Evolutionary conservation across 1,284 basidiomycete genomes (phyloP), one percentile per base, ranked within the genome.

Genomic region (Trametes polyzona): DNA sequence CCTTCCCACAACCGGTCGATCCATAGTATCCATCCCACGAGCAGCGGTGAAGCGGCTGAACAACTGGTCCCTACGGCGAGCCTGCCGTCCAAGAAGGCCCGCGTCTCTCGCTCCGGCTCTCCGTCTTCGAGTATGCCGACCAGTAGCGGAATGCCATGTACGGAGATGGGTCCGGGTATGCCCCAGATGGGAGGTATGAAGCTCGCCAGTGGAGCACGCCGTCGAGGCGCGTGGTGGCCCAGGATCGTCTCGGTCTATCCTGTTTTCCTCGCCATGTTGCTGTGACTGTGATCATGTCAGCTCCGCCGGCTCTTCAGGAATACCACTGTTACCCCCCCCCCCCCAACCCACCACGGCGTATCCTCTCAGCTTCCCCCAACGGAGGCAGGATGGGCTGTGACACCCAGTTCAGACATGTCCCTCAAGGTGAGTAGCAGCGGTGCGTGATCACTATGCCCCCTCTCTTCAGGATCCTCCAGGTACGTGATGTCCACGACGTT

Each of bases 361-460:
- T n/a, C 37, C 16, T 23, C 27, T 2, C 3, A n/a, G 17, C 7
- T 37, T 11, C 32, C 9, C 27, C 11, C 24, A 23, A n/a, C 26
- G 11, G 27, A 41, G 12, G 23, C 19, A n/a, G n/a, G n/a, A 7
- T 40, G 17, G 23, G 6, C 12, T 5, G 27, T 1, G 5, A 21
- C n/a, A 4, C 5, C 36, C 2, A 26, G 7, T 2, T 32, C 50
- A 44, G 44, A 17, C 65, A 67, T 66, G 29, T 53, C 61, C 36
- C 43, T 59, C 52, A 68, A 32, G 14, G 55, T 59, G 14, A 68
- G 54, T 19, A 66, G 17, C 5, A 69, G 17, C 11, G 67, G 68
- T 16, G 65, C 64, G 50, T 71, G 67, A 42, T 69, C 66, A 39
- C 68, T 68, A 27, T 69, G 66, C 1, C 58, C 65, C 27, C 69